Evolutionary conservation across 2,329 filamentous ascomycete species (phyloP), one percentile per base, ranked within the genome.

Genomic region (Neofusicoccum sp.): DNA sequence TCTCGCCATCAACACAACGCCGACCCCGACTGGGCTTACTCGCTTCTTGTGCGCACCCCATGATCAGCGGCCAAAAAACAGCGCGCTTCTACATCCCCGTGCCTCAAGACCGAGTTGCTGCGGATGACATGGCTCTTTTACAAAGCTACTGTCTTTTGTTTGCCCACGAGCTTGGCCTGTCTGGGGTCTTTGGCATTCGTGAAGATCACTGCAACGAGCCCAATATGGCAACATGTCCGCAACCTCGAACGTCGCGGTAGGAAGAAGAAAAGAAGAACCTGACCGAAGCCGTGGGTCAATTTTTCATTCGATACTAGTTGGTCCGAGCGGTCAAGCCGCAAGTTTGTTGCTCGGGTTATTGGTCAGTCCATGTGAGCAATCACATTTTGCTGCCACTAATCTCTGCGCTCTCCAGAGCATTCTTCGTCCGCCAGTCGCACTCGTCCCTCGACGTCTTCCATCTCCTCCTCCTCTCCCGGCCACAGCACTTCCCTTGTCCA

Each of bases 401-500:
- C 28, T 26, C 20, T 30, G 8, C 51, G 12, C 26, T 30, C 7
- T n/a, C 43, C 43, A 12, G 30, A 30, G 7, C 34, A 11, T 24
- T 49, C 47, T 7, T 48, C 26, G 44, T 48, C 44, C n/a, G 44
- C 44, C 14, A 31, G 9, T 11, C 47, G 51, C 6, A 6, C 12
- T 31, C 44, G 8, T 47, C n/a, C 49, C 20, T 58, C 24, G 11
- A 67, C 57, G 24, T 73, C 71, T 61, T 77, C 75, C 62, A 75
- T 78, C 63, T 87, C 85, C 66, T 87, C 84, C 63, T 87, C 85
- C 66, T 80, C 84, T 0, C 84, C 85, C 4, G 83, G 82, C 72
- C 79, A 86, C 65, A 86, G 73, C 16, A 88, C 81, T 51, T 76
- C 64, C 72, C 69, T 30, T 3, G n/a, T 24, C 34, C 44, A 41